Evolutionary conservation across 1,284 basidiomycete species (phyloP), one percentile per base, ranked within the genome.

Genomic region (Termitomyces sp.): DNA sequence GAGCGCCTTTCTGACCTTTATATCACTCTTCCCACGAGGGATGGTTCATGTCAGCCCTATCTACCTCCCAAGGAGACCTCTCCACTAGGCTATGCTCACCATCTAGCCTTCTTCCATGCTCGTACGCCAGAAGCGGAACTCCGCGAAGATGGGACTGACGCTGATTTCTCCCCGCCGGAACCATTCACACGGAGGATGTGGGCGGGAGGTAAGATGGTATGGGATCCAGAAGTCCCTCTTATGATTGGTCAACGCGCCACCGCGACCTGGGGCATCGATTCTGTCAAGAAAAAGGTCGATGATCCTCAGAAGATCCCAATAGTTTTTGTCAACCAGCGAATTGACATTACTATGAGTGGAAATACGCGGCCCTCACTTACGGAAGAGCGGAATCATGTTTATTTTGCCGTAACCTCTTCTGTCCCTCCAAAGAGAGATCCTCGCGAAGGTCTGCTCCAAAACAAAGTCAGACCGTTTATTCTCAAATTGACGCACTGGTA

Each of bases 171-270:
- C 62, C 85, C 91, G 2, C 90, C 91, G 0, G 69, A 77, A 42
- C 90, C 89, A 0, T 92, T 88, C 70, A 79, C 80, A 17, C 77
- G 87, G 42, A 76, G 91, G 17, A 93, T 93, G 90, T 93, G 91
- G 90, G 90, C 88, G 0, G 82, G 86, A 19, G 90, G 91, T 0
- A 77, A 72, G 57, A 84, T 92, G 65, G 71, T 70, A 38, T 92
- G 88, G 86, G 76, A 82, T 60, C 63, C 67, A 21, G 61, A 65
- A 50, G 72, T 72, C 30, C 74, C 77, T 2, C 68, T 92, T 54
- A 63, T 71, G 24, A 72, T 90, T 21, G 89, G 87, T 9, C 72
- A 77, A 38, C 74, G 66, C 36, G 83, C 82, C 1, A 71, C 59
- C 1, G 82, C 84, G 36, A 65, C 67, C 1, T 77, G 80, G 42